Evolutionary conservation across 2,329 filamentous ascomycete species (phyloP), one percentile per base, ranked within the genome.

Genomic region (Alternaria ethzedia): DNA sequence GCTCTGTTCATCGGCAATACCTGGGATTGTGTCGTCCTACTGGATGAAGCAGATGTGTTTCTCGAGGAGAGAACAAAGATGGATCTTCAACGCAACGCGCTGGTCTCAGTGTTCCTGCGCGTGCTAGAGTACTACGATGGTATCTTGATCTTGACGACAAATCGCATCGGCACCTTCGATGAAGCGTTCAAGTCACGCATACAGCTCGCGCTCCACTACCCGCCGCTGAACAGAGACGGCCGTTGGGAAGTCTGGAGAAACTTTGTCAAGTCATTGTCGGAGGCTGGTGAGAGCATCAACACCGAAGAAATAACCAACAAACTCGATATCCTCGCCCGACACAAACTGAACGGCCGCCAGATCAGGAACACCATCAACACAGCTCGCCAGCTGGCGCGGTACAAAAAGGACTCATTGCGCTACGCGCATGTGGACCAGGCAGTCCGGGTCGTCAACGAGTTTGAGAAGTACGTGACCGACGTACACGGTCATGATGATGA

Each of bases 11-110:
- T 63, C 11, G 52, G 65, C 3, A 63, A 50, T 0, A 59, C 41
- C 9, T 87, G 83, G 76, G 83, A 82, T 11, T 86, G 83, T 30
- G 55, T 88, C 3, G 81, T 88, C 84, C 61, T 71, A 0, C 56
- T 70, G 6, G 69, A 70, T n/a, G 65, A 71, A 26, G 67, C 69
- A 2, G 67, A 89, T 57, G 85, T 88, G 11, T 88, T 87, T 73
- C 82, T 89, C 5, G 84, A 87, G 73, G 74, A 82, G 51, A 83
- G 86, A 3, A 65, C 26, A 3, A 30, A 56, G 17, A 51, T 43
- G 2, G 67, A 66, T 25, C 23, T 74, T 1, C 59, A 70, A 21
- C 58, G 70, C 6, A 74, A 73, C 32, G 65, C 69, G 3, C 55
- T 73, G 2, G 67, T 75, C 1, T 71, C 66, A 3, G 66, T 74